Evolutionary conservation across 2,329 filamentous ascomycete genomes (phyloP), one percentile per base, ranked within the genome.

Genomic region (Cryoendolithus antarcticus): DNA sequence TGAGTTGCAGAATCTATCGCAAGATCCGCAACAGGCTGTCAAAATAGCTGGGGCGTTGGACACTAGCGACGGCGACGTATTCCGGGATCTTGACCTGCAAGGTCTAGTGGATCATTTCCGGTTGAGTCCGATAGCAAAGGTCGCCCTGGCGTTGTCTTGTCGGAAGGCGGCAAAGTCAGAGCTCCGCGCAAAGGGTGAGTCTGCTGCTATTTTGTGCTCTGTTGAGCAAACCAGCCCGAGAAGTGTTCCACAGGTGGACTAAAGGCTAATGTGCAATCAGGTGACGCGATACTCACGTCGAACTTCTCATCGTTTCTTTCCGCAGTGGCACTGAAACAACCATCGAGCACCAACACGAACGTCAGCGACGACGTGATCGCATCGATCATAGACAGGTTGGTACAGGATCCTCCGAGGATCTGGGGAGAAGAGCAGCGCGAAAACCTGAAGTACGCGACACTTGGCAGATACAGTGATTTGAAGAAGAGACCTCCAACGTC

Each of bases 71-170:
- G 86, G 91, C 52, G 89, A 98, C 52, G 76, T 94, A 44, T 95
- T 94, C 60, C 82, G 86, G 42, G 89, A 96, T 58, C 95, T 98
- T 54, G 89, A 98, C 58, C 73, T 98, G n/a, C 82, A 84, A 2
- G 84, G 82, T 2, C 96, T 98, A 58, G 80, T 96, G 71, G 83
- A 93, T 47, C 88, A 96, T 61, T 98, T 98, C 69, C 86, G 88
- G 58, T 72, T 95, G 39, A 88, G 95, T 63, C 78, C 86, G 7
- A 62, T 95, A 34, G 78, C 86, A 54, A 93, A 93, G 69, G 84
- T 85, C 31, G 75, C 93, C 45, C 71, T 98, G 47, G 85, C 86
- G 36, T 69, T 95, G 41, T 86, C 89, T 4, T 94, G 94, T 62
- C 93, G 89, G 62, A 74, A 79, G 45, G 79, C 80, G n/a, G 75